Evolutionary conservation across 352 stramenopile species (phyloP), one percentile per base, ranked within the genome.

Genomic region (Phytophthora vignae): DNA sequence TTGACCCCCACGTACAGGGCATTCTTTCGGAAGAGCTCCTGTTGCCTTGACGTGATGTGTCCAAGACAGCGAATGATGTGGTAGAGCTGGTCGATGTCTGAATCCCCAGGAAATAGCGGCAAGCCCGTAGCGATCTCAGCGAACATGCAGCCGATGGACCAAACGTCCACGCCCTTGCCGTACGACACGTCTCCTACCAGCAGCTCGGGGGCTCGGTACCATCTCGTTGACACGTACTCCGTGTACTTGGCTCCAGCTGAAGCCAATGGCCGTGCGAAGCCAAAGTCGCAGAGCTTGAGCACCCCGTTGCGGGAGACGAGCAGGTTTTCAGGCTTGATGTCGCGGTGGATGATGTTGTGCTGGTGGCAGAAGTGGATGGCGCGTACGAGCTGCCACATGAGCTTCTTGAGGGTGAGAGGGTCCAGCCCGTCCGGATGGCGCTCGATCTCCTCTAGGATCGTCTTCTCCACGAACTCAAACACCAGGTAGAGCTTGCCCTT

Each of bases 141-240:
- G 55, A 97, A 96, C 71, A 99, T 97, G 82, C 96, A 99, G 42
- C 96, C 97, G 27, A 99, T 91, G 15, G 93, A 97, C 97, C 97
- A 99, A 44, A 99, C 94, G 66, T 99, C 97, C 36, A 99, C 98
- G 7, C 93, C 95, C 60, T 97, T 98, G 55, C 98, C 97, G 71
- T 99, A 99, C 11, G 80, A 90, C 1, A 94, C 84, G 54, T 94
- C 87, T 4, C 86, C 85, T 7, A 95, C 90, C 1, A 98, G 81
- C 57, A 99, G 89, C 84, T 99, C 97, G 6, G 97, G 97, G 2
- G 95, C 95, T 46, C 96, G 85, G 70, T 99, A 99, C 96, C 96
- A 99, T 56, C 96, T 84, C 15, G 96, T 99, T 0, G 91, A 96
- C 15, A 98, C 90, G 60, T 98, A 98, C 64, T 98, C 90, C 3